Base-by-base conservation (phyloP, 139 green algal genomes). In the Chlamydomonas urium region DNA sequence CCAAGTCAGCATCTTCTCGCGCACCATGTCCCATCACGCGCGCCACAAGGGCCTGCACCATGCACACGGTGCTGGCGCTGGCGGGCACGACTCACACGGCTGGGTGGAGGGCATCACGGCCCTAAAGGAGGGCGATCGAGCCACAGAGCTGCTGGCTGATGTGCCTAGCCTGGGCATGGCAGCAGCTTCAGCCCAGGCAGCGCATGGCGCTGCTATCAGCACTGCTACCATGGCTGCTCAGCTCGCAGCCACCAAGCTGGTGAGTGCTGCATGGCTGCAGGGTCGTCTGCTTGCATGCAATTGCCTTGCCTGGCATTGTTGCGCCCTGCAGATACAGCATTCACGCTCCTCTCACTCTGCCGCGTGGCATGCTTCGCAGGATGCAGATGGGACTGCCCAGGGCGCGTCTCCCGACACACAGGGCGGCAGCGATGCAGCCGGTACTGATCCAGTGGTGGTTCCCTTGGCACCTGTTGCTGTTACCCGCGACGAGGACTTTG, bases 21-120 rank as follows among this genome's bases (percentile, higher is more conserved):
- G 42, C 42, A 50, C 42, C 42, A 50, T 50, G 53, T 63, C 53
- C 10, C 53, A 63, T 26, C 26, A 63, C 53, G n/a, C n/a, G n/a
- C 24, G 26, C 6, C 53, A 63, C 53, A 63, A 63, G 53, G 53
- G 53, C 26, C 6, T 33, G 26, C 53, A 63, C 26, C 53, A 63
- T 63, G 53, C 17, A 34, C 19, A 63, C 6, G 17, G 21, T 56
- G 17, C 45, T 56, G 45, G 45, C 45, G 26, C 24, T 6, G 29
- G 53, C 17, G 53, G 29, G 6, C 17, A 63, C n/a, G 53, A 63
- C 29, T 31, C 70, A 59, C 38, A 53, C 32, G 68, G 31, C 8
- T 92, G 87, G 87, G 84, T 88, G 2, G 87, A 92, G 63, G 78
- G 79, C 72, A 85, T 92, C 33, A 79, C 78, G 0, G 65, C 70